Percentiles rank a stretch among this genome's conserved stretches.
Evolutionary conservation across 2,329 filamentous ascomycete species (phyloP).

Genomic region (Colletotrichum trifolii): DNA sequence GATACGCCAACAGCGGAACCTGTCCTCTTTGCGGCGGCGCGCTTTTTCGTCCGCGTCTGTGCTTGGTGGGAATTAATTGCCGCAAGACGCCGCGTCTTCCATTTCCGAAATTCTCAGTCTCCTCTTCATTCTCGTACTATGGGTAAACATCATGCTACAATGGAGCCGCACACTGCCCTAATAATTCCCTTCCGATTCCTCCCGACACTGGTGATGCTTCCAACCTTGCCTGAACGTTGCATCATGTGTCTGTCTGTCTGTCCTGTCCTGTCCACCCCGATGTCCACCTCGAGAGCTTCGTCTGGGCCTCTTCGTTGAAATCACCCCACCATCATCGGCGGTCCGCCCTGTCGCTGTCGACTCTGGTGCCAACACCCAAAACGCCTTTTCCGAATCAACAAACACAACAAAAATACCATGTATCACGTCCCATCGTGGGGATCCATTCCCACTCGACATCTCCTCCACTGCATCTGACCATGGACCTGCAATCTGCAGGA

Average conservation of each 20-base stretch:
- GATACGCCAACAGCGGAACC: slow-evolving; percentile 32
- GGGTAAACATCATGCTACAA: slow-evolving; percentile 16
- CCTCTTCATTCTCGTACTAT: slow-evolving; percentile 25
- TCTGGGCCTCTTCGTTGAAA: no score
- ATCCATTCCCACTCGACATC: no score
- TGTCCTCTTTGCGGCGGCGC: slow-evolving; percentile 7
- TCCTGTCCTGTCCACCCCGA: slow-evolving; percentile 1
- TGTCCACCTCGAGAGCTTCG: neutral
- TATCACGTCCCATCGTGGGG: neutral
- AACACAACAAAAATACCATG: neutral
- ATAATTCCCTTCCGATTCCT: slow-evolving; percentile 22
- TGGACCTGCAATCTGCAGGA: slow-evolving; percentile 15
- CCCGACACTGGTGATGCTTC: slow-evolving; percentile 21
- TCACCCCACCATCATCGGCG: no score
- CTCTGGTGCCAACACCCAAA: slow-evolving; percentile 2
- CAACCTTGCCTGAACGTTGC: neutral
- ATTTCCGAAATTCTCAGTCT: slow-evolving; percentile 9
- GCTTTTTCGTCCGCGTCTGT: neutral
- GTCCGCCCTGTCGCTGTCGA: neutral
- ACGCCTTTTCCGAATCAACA: slow-evolving; percentile 27
- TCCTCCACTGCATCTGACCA: slow-evolving; percentile 14
- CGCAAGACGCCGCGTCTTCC: slow-evolving; percentile 16
- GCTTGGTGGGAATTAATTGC: slow-evolving; percentile 23
- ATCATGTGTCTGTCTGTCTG: slow-evolving; percentile 3
- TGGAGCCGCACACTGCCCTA: slow-evolving; percentile 13